Evolutionary conservation across 371 early-diverging fungal genomes (phyloP).

Genomic region (Mortierella sp.): DNA sequence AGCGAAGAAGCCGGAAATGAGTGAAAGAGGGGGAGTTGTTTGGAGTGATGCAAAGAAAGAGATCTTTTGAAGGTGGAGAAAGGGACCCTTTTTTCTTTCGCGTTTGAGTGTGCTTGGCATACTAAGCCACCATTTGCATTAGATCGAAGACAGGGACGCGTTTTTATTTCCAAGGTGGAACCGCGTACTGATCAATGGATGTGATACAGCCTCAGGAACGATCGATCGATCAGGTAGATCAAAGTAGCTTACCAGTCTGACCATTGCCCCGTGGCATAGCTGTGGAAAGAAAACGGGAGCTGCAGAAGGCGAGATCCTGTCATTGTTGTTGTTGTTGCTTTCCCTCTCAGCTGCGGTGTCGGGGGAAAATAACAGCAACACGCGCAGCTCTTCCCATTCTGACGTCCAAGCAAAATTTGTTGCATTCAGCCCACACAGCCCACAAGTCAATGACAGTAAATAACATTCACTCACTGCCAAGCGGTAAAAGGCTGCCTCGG

Average conservation of each 20-base stretch:
- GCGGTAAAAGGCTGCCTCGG: neutral
- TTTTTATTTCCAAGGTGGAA: neutral
- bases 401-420: constrained; percentile 6
- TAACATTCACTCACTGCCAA: neutral
- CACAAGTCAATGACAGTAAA: neutral
- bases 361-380: neutral
- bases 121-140: neutral
- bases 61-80: neutral
- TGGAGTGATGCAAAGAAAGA: neutral
- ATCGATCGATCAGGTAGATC: neutral
- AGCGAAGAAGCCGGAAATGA: neutral
- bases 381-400: neutral
- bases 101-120: neutral
- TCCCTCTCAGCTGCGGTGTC: neutral
- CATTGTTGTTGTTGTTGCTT: neutral
- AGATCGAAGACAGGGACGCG: neutral
- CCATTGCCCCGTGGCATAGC: neutral
- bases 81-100: neutral
- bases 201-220: neutral
- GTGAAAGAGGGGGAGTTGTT: neutral
- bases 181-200: neutral
- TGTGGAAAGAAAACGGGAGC: neutral
- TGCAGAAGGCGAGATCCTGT: neutral
- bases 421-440: neutral
- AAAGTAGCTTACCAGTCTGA: neutral